Evolutionary conservation across 208 protist genomes (phyloP).

Genomic region (Leishmania martiniquensis): DNA sequence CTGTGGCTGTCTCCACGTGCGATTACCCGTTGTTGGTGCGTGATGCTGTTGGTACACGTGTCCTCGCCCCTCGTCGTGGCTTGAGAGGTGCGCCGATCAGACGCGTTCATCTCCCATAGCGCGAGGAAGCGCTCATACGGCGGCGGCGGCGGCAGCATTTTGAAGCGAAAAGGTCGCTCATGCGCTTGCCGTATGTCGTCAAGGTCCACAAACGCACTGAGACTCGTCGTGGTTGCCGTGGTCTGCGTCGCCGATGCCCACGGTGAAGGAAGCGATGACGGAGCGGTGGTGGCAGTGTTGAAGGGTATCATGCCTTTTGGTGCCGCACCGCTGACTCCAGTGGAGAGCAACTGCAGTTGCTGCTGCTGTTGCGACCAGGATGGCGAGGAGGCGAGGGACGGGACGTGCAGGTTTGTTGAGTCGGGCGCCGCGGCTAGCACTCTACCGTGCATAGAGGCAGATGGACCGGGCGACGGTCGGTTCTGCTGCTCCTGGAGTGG

Average conservation of each 20-base stretch:
- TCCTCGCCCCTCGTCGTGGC: slow-evolving; percentile 1
- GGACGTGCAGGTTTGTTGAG: background rate
- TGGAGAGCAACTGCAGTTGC: slow-evolving; percentile 12
- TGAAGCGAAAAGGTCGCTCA: slow-evolving; percentile 33
- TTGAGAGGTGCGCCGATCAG: slow-evolving; percentile 9
- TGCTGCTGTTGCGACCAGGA: slow-evolving; percentile 15
- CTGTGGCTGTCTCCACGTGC: background rate
- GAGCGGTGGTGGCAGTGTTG: slow-evolving; percentile 5
- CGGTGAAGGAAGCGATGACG: background rate
- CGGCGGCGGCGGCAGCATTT: slow-evolving; percentile 29
- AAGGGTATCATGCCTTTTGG: slow-evolving; percentile 4
- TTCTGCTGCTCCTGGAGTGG: slow-evolving; percentile 6
- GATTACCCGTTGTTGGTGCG: background rate
- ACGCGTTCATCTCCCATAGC: slow-evolving; percentile 26
- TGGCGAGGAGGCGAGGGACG: background rate
- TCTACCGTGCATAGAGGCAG: background rate
- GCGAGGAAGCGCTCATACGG: slow-evolving; percentile 19
- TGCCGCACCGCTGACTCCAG: slow-evolving; percentile 3
- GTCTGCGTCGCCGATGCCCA: background rate
- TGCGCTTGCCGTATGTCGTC: slow-evolving; percentile 22
- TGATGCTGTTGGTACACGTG: background rate
- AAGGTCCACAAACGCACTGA: slow-evolving; percentile 3
- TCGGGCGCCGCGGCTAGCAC: background rate
- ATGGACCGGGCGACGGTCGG: background rate
- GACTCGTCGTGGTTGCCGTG: background rate